Evolutionary conservation across 306 rosid species (phyloP).

Genomic region (Vigna nakashimae): DNA sequence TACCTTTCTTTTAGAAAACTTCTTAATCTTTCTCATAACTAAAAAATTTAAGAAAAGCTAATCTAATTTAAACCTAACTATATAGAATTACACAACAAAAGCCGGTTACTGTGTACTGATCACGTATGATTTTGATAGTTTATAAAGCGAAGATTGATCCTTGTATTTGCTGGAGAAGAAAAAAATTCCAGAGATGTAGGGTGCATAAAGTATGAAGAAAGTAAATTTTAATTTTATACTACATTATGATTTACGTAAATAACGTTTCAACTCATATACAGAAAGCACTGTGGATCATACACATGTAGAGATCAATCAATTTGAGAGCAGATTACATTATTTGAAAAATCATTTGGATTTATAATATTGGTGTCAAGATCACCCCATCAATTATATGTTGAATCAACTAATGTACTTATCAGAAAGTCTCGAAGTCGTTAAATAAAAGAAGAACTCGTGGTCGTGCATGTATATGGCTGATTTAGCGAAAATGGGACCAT

Average conservation of each 20-base stretch:
- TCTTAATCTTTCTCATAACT: not conserved
- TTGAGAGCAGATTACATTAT: not conserved
- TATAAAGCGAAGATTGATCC: not conserved
- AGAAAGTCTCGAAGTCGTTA: slow-evolving; percentile 41
- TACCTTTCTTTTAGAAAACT: not conserved
- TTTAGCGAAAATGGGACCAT: slow-evolving; percentile 49
- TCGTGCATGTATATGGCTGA: slow-evolving; percentile 39
- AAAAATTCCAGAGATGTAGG: not conserved
- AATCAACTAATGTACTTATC: slow-evolving; percentile 23
- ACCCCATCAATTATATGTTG: slow-evolving; percentile 20
- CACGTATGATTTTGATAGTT: not conserved
- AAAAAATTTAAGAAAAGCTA: not conserved
- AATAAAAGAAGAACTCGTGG: slow-evolving; percentile 36
- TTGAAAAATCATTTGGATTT: not conserved
- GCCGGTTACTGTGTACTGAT: not conserved
- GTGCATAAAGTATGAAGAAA: not conserved
- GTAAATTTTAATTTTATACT: not conserved
- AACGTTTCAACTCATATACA: not conserved
- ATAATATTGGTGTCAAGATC: slow-evolving; percentile 36
- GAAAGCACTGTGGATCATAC: not conserved
- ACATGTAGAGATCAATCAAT: not conserved
- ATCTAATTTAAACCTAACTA: too few relatives aligned
- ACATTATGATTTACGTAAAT: not conserved
- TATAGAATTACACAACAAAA: not conserved
- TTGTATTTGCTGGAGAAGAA: not conserved